Evolutionary conservation across 441 rosid genomes (phyloP), one percentile per base, ranked within the genome.

Genomic region (Croton setiger): DNA sequence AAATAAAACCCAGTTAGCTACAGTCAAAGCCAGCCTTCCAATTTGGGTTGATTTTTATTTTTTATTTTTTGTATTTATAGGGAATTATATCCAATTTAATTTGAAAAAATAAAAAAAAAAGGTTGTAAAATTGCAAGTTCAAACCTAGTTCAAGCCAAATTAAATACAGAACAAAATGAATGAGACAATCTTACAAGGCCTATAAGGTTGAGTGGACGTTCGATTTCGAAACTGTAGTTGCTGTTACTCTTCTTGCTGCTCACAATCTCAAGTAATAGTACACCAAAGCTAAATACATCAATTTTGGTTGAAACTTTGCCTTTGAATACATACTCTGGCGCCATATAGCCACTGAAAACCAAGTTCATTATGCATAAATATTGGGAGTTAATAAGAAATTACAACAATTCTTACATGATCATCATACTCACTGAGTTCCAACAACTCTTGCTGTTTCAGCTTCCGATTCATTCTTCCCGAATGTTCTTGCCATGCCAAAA

Each of bases 221-320:
- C 66, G 3, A 70, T 18, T 0, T 53, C 66, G 1, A 69, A 21
- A 15, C 56, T 20, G 33, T 51, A 13, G 61, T 20, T 37, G 17
- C 41, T 20, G 35, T 51, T 69, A 21, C 33, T 64, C 77, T 59
- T 74, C 55, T 41, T 57, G 23, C 77, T 20, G 18, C 77, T 68
- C 36, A 68, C 7, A 12, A 68, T 68, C 54, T 68, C 73, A 4
- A 69, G 66, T 33, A 74, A 51, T 15, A 74, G 61, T 2, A 74
- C 70, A 13, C 77, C 77, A 12, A 64, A 74, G 73, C 77, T 69
- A 23, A 41, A 64, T n/a, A 64, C 52, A 9, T 69, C 77, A 0
- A 23, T 13, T 60, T 64, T 74, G 11, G 10, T 64, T 1, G 74
- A 74, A 12, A 69, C 39, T 12, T 58, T 53, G 44, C 70, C 74